Evolutionary conservation across 2,329 filamentous ascomycete genomes (phyloP), one percentile per base, ranked within the genome.

Genomic region (Didymella keratinophila): DNA sequence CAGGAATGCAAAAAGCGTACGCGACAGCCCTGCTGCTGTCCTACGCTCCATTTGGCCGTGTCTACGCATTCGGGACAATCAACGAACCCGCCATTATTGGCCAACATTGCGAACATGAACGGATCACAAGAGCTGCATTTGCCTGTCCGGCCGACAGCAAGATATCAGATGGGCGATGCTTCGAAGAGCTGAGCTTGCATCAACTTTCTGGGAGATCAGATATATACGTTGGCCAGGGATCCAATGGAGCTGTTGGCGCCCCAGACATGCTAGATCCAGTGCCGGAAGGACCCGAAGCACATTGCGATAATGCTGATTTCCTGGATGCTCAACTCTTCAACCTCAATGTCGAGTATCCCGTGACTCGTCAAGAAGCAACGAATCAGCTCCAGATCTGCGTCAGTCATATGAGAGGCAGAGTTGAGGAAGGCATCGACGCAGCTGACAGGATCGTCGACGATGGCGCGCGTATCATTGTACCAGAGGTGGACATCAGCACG

Each of bases 231-330:
- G 66, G 66, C 18, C 59, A 59, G 37, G 67, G 67, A 2, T 63
- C 62, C 2, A 70, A 70, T 44, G 67, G 67, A 10, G 67, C 66
- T 11, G 67, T 70, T 10, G 67, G 67, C 20, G 66, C 67, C 14
- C 67, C 67, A n/a, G 67, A 70, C 42, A 62, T 65, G 58, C 59
- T 70, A 2, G 65, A 68, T 41, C 67, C 67, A 1, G 55, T 54
- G 21, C 67, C 67, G 2, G 67, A 70, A 54, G 67, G 66, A 18
- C 63, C 67, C 32, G 65, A 70, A 23, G 67, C 67, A 28, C 67
- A 70, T 37, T 70, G 67, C 62, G 67, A 70, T 36, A 68, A 70
- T 44, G 67, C 67, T 4, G 67, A 70, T 52, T 70, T 68, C 50
- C 39, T 70, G n/a, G 66, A 70, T 20, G 37, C 63, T 16, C 46